phyloP scores from a whole-genome alignment of 2,329 filamentous ascomycete species.

The Aspergillus fumigatus region DNA sequence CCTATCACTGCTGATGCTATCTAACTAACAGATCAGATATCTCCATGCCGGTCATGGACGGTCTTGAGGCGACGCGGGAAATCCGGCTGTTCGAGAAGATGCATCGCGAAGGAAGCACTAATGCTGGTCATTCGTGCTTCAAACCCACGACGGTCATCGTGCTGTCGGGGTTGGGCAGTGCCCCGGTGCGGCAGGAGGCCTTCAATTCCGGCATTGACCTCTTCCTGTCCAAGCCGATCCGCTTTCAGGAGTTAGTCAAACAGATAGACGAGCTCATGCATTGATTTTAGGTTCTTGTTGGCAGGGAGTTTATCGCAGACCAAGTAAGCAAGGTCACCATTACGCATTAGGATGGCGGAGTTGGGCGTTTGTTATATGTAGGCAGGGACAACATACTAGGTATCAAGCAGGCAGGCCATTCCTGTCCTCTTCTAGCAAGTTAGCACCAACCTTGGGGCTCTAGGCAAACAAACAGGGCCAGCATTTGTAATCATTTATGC shows the following conservation, averaged over 20 bases:
- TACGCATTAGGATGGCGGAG: background rate
- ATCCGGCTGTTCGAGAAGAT: constrained; percentile 25
- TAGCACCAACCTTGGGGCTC: background rate
- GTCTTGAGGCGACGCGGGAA: constrained; percentile 25
- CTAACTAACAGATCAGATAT: constrained; percentile 24
- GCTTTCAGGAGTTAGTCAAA: background rate
- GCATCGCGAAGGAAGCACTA: constrained; percentile 1
- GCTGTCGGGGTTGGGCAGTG: constrained; percentile 28
- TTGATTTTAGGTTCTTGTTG: background rate
- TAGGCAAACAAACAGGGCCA: too few relatives aligned
- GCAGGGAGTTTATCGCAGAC: background rate
- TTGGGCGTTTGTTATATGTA: background rate
- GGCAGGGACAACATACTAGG: background rate
- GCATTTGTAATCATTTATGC: too few relatives aligned
- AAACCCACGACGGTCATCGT: constrained; percentile 21
- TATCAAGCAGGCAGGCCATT: background rate
- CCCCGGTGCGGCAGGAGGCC: constrained; percentile 28
- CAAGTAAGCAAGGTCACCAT: background rate
- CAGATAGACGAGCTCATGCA: background rate
- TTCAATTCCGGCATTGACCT: constrained; percentile 27
- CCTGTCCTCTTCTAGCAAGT: background rate
- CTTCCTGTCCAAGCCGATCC: constrained; percentile 32
- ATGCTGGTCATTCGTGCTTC: background rate
- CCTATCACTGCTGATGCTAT: background rate
- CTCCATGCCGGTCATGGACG: constrained; percentile 36